Conservation (phyloP, 257 asterid species). For the Nicotiana benthamiana region DNA sequence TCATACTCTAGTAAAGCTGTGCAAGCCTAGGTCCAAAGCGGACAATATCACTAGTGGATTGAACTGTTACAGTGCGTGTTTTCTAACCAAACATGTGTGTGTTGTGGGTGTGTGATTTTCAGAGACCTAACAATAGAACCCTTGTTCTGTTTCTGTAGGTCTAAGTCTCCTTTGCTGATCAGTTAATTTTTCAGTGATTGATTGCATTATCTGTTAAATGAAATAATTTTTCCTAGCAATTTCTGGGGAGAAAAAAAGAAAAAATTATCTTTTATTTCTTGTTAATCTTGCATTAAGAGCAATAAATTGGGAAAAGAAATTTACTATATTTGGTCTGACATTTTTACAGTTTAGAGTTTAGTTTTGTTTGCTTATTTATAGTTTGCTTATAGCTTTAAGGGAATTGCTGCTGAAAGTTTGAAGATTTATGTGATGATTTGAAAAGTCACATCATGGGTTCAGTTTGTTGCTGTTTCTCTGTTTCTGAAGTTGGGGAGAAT, state of each 20-base stretch:
- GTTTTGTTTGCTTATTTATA: not conserved
- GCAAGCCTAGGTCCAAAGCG: no score
- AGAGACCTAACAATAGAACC: no score
- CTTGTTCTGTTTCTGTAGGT: not conserved
- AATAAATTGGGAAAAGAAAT: not conserved
- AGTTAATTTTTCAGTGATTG: not conserved
- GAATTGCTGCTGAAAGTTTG: not conserved
- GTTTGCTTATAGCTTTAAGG: not conserved
- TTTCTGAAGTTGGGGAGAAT: conserved; percentile 7
- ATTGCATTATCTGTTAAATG: not conserved
- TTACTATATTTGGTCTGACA: not conserved
- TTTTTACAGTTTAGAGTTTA: not conserved
- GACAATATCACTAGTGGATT: no score
- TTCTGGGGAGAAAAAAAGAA: not conserved
- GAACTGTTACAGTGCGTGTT: no score
- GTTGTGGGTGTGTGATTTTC: no score
- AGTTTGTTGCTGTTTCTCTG: conserved; percentile 34
- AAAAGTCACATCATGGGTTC: conserved; percentile 40
- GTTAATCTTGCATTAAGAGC: not conserved
- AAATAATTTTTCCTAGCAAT: not conserved
- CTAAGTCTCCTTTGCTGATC: not conserved
- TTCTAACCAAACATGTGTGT: no score
- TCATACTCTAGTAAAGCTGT: no score
- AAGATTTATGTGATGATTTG: conserved; percentile 8
- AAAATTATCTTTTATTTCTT: not conserved